Conservation (phyloP, 139 green algal species). For the Volvox africanus region DNA sequence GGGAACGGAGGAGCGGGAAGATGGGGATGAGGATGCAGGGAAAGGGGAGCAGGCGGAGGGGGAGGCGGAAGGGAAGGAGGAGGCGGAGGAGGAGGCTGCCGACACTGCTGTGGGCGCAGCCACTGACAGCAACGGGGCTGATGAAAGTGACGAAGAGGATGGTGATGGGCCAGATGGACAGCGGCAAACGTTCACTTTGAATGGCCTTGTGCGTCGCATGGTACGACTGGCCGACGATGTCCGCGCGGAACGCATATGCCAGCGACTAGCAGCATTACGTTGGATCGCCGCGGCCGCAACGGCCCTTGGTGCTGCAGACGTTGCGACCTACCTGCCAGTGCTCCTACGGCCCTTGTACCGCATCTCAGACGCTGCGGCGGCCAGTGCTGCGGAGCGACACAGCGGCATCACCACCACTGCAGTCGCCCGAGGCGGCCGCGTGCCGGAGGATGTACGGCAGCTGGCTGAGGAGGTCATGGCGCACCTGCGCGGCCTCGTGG, state of each 20-base stretch:
- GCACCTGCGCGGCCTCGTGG: constrained; percentile 78
- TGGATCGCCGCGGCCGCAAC: constrained; percentile 81
- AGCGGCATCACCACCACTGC: neutral
- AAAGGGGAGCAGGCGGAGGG: constrained; percentile 36
- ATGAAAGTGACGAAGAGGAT: constrained; percentile 25
- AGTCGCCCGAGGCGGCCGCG: neutral
- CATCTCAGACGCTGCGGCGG: constrained; percentile 72
- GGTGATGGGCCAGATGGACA: constrained; percentile 28
- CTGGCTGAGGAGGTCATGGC: constrained; percentile 82
- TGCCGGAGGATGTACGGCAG: constrained; percentile 51
- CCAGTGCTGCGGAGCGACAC: neutral
- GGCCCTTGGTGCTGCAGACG: constrained; percentile 62
- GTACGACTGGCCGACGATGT: constrained; percentile 77
- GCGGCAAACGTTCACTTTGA: constrained; percentile 68
- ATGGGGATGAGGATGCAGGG: constrained; percentile 20
- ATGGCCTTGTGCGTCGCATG: constrained; percentile 80
- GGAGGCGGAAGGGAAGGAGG: constrained; percentile 39
- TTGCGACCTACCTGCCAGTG: constrained; percentile 74
- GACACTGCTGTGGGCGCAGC: constrained; percentile 3
- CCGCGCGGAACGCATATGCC: constrained; percentile 53
- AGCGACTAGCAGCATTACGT: constrained; percentile 79
- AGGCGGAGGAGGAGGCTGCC: neutral
- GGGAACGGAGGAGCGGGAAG: constrained; percentile 30
- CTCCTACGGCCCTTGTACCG: constrained; percentile 86
- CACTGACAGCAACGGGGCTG: constrained; percentile 7